Percentiles rank a stretch among this genome's conserved stretches.
Conservation (phyloP, 2,329 filamentous ascomycete species). For the Metarhizium brunneum region DNA sequence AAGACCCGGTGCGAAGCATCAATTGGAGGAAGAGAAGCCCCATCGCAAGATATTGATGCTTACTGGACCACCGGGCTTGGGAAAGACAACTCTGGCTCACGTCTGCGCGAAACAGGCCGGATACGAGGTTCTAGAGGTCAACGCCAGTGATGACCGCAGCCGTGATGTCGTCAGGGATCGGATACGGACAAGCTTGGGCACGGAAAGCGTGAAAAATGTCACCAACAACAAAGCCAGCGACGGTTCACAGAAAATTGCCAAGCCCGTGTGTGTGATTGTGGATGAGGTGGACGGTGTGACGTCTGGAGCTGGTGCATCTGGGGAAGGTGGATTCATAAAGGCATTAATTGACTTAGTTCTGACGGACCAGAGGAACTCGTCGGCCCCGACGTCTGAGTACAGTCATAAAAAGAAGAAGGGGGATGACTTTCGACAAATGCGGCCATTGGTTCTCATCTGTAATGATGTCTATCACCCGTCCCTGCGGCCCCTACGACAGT, state of each 20-base stretch:
- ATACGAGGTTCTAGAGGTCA: constrained; percentile 95
- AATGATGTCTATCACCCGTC: constrained; percentile 95
- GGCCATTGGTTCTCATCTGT: constrained; percentile 88
- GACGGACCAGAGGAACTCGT: constrained; percentile 70
- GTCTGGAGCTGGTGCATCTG: constrained; percentile 62
- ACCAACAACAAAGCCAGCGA: constrained; percentile 49
- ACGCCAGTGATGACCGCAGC: constrained; percentile 92
- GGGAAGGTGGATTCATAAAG: constrained; percentile 92
- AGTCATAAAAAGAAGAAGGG: constrained; percentile 57
- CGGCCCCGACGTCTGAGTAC: constrained; percentile 14
- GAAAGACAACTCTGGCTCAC: constrained; percentile 93
- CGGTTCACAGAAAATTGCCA: constrained; percentile 58
- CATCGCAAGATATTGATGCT: constrained; percentile 85
- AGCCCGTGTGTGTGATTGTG: constrained; percentile 85
- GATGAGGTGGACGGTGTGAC: constrained; percentile 97
- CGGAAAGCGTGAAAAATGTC: constrained; percentile 81
- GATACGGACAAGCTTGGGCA: constrained; percentile 85
- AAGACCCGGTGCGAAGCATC: constrained; percentile 31
- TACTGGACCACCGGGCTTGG: constrained; percentile 84
- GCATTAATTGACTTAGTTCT: constrained; percentile 85
- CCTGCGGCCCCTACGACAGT: constrained; percentile 76
- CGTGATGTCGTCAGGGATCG: constrained; percentile 81
- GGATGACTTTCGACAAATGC: constrained; percentile 77
- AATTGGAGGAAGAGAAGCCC: constrained; percentile 58
- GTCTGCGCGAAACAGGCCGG: constrained; percentile 93